Base-by-base conservation (phyloP, 2,329 filamentous ascomycete genomes). In the Neopestalotiopsis sp. region DNA sequence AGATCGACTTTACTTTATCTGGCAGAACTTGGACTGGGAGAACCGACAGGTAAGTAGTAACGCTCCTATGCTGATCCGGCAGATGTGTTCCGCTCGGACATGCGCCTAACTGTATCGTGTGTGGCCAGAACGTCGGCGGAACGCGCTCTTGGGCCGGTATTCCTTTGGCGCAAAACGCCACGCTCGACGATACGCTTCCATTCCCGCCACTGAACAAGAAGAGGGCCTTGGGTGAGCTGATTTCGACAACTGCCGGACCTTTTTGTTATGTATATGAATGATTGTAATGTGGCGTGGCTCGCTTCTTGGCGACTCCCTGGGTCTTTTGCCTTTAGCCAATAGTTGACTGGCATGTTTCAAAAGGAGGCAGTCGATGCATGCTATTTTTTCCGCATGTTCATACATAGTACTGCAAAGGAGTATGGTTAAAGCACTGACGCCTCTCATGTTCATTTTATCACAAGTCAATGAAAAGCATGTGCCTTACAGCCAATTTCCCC, bases 1-100 rank as follows among this genome's bases (percentile, higher is more conserved):
- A 66, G 84, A 86, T 69, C 78, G 84, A 13, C 76, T 83, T 61
- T 84, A 83, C 74, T 85, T 82, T 74, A 81, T 85, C 71, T 86
- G 84, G 83, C 83, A 85, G 75, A 84, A 83, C 67, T 79, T 83
- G 28, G 80, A 85, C 72, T 80, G 77, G 75, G 75, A 75, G 57
- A 75, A 80, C 57, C 70, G 81, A 71, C 77, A 77, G 79, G 80
- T 77, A 68, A 67, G 75, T 58, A 28, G 24, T 28, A 28, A 28
- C 10, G 34, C 34, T 38, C 34, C 6, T n/a, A 5, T 56, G 49
- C 49, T 56, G 24, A 56, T 2, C 68, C 71, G 14, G 77, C 72
- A 28, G 72, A 14, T 60, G 67, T 49, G 57, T 30, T 52, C 14
- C 2, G 42, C 34, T 38, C 34, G 34, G 34, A 38, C 34, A 38